A percentile compares a stretch with the other conserved stretches of the same genome.
phyloP scores from a whole-genome alignment of 139 green algal species.

The Chlorella sp. region DNA sequence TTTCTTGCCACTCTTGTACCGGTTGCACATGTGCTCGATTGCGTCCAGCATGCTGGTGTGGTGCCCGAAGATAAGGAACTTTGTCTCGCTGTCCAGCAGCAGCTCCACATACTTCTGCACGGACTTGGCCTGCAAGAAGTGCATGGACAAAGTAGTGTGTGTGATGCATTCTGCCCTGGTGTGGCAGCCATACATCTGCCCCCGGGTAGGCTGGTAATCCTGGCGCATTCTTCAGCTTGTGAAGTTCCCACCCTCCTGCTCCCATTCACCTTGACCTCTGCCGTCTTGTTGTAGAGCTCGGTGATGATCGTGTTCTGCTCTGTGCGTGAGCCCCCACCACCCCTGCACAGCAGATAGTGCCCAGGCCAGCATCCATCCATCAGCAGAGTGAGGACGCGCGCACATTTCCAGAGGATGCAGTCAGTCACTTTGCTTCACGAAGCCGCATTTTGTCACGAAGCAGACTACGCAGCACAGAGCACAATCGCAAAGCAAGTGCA shows the following conservation, averaged over 20 bases:
- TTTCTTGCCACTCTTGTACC: conserved; percentile 37
- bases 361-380: not conserved
- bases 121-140: conserved; percentile 37
- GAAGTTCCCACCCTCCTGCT: no score
- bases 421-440: no score
- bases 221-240: no score
- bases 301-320: conserved; percentile 60
- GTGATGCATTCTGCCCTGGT: no score
- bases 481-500: no score
- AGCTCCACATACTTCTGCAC: conserved; percentile 72
- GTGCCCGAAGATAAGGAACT: conserved; percentile 97
- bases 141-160: no score
- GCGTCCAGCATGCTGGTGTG: conserved; percentile 65
- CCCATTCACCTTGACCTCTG: conserved; percentile 68
- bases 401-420: no score
- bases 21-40: conserved; percentile 68
- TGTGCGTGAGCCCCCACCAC: conserved; percentile 18
- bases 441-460: no score
- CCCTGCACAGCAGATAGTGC: not conserved
- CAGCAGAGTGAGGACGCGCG: not conserved
- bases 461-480: no score
- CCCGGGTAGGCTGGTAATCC: not conserved
- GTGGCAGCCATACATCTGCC: not conserved
- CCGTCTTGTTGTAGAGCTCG: conserved; percentile 72
- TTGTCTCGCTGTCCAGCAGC: conserved; percentile 74